Percentiles rank a stretch among this genome's conserved stretches.
These are phyloP conservation scores for Amniculicola lignicola DNA, from an alignment of 495 filamentous ascomycete species.

Conservation along the genomic window DNA sequence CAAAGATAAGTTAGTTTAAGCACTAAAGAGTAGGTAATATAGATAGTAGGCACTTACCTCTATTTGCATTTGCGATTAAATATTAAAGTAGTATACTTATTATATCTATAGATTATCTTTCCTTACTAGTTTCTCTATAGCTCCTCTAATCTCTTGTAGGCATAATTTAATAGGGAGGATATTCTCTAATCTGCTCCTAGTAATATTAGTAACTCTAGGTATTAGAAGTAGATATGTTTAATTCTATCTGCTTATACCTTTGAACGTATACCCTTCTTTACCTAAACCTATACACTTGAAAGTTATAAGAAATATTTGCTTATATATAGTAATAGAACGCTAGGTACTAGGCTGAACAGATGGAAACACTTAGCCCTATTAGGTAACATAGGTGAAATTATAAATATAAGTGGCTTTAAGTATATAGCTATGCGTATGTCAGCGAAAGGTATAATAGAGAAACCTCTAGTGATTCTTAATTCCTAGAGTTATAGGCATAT, in stretches of 20 bases:
- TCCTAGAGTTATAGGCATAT: no score
- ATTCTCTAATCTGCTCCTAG: background rate
- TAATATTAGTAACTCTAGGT: background rate
- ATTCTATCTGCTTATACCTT: constrained; percentile 23
- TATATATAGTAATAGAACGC: constrained; percentile 20
- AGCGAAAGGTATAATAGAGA: no score
- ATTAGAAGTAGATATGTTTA: constrained; percentile 9
- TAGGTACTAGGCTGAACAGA: background rate
- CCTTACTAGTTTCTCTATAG: background rate
- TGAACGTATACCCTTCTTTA: constrained; percentile 29
- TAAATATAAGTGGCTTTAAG: background rate
- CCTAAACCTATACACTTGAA: no score
- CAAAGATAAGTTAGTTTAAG: background rate
- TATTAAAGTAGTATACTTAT: no score
- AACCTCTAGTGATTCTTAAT: no score
- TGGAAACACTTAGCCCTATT: background rate
- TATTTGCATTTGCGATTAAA: no score
- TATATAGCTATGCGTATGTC: no score
- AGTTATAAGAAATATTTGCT: no score
- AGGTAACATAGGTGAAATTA: background rate
- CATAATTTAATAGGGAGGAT: background rate
- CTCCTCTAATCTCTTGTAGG: background rate
- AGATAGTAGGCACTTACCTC: background rate
- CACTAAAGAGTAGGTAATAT: background rate
- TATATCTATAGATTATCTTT: no score